Percentiles rank a stretch among this genome's conserved stretches.
These are phyloP conservation scores for Arthrobotrys sinensis DNA, from an alignment of 2,329 filamentous ascomycete genomes.

Conservation along the genomic window DNA sequence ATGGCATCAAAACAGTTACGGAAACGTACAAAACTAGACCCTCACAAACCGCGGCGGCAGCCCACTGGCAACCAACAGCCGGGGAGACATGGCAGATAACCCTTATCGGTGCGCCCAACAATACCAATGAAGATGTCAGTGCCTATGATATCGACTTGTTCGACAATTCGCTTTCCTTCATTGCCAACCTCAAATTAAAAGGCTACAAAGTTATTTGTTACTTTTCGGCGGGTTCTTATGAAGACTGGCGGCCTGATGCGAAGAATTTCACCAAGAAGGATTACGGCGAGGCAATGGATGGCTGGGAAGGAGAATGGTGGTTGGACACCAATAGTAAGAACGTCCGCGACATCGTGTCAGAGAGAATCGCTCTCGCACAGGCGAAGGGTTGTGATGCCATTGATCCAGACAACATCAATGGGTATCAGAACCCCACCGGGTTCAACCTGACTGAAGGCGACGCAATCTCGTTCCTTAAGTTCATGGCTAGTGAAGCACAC, in stretches of 20 bases:
- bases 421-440: conserved; percentile 77
- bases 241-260: conserved; percentile 75
- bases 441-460: conserved; percentile 74
- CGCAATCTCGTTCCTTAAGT: conserved; percentile 74
- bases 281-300: conserved; percentile 74
- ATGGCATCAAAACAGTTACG: conserved; percentile 23
- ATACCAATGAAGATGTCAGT: conserved; percentile 67
- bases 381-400: conserved; percentile 78
- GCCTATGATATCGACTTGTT: conserved; percentile 73
- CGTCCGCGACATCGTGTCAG: conserved; percentile 77
- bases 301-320: conserved; percentile 80
- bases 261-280: conserved; percentile 73
- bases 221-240: conserved; percentile 80
- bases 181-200: conserved; percentile 69
- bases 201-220: conserved; percentile 77
- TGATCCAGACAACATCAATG: conserved; percentile 81
- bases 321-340: conserved; percentile 73
- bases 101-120: conserved; percentile 60
- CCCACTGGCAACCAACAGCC: conserved; percentile 51
- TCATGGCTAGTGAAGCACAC: conserved; percentile 73
- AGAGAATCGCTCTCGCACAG: conserved; percentile 74
- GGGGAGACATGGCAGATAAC: conserved; percentile 59
- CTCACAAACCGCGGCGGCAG: conserved; percentile 27
- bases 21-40: conserved; percentile 42
- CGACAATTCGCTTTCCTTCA: conserved; percentile 75